These are phyloP conservation scores for Coemansia sp. DNA, from an alignment of 192 early-diverging fungal species.

Conservation along the genomic window DNA sequence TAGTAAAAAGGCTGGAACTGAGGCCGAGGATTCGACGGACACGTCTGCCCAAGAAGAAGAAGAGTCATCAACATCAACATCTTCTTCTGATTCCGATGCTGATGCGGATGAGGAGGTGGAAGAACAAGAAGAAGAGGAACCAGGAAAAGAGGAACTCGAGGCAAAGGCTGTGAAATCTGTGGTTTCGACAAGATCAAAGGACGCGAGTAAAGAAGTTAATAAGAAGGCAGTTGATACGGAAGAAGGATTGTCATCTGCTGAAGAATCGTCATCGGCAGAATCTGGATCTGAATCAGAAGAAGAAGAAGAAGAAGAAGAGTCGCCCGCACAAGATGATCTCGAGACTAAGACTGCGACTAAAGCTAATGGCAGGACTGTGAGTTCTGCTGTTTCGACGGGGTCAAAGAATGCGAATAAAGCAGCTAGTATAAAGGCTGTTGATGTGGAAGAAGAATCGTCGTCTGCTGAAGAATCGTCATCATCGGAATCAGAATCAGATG, in stretches of 20 bases:
- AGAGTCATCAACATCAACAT: neutral
- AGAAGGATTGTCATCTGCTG: neutral
- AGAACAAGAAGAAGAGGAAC: neutral
- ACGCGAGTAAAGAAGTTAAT: neutral
- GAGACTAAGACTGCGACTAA: neutral
- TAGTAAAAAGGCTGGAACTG: neutral
- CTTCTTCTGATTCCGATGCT: no score
- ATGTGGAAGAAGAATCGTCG: conserved; percentile 6
- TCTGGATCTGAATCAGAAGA: conserved; percentile 7
- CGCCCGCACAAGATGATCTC: conserved; percentile 8
- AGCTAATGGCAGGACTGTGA: no score
- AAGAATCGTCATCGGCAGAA: conserved; percentile 28
- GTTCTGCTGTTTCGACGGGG: neutral
- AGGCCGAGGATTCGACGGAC: neutral
- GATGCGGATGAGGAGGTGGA: no score
- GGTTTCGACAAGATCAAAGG: neutral
- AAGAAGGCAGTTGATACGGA: neutral
- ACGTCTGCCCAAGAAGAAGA: conserved; percentile 7
- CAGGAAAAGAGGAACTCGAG: conserved; percentile 3
- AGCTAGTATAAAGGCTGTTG: neutral
- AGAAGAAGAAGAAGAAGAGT: conserved; percentile 1
- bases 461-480: conserved; percentile 15
- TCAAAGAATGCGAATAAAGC: no score
- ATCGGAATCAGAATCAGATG: conserved; percentile 2
- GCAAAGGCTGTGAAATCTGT: neutral